phyloP scores from a whole-genome alignment of 2,329 filamentous ascomycete species.

The Claviceps lovelessii region DNA sequence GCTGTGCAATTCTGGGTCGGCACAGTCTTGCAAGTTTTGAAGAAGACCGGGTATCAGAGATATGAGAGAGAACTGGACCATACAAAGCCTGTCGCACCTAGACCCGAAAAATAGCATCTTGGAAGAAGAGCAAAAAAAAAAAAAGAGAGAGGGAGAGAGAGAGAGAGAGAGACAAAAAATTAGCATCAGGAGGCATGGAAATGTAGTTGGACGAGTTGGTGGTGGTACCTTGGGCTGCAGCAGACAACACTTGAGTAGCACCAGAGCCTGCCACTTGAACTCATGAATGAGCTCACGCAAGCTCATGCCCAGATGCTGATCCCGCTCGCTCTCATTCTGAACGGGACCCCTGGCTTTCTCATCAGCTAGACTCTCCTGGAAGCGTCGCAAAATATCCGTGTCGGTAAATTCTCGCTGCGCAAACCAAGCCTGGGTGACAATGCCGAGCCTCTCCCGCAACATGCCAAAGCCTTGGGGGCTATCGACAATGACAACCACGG shows the following conservation, averaged over 20 bases:
- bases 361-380: constrained; percentile 73
- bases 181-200: background rate
- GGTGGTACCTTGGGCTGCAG: constrained; percentile 73
- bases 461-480: constrained; percentile 82
- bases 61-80: constrained; percentile 95
- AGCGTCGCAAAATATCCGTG: constrained; percentile 74
- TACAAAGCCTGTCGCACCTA: constrained; percentile 88
- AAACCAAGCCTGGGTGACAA: constrained; percentile 94
- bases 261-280: constrained; percentile 87
- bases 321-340: constrained; percentile 56
- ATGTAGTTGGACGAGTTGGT: no score
- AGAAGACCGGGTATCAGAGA: constrained; percentile 89
- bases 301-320: constrained; percentile 80
- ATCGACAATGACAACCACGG: constrained; percentile 88
- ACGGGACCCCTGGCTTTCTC: constrained; percentile 43
- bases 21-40: constrained; percentile 83
- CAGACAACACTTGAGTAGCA: constrained; percentile 84
- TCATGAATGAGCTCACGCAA: constrained; percentile 84
- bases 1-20: constrained; percentile 78
- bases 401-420: constrained; percentile 86
- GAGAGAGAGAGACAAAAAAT: background rate
- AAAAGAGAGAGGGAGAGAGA: no score
- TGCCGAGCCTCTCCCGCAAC: constrained; percentile 73
- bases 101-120: constrained; percentile 98
- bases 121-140: no score